phyloP scores from a whole-genome alignment of 1,284 basidiomycete genomes.

The Entoloma clypeatum region DNA sequence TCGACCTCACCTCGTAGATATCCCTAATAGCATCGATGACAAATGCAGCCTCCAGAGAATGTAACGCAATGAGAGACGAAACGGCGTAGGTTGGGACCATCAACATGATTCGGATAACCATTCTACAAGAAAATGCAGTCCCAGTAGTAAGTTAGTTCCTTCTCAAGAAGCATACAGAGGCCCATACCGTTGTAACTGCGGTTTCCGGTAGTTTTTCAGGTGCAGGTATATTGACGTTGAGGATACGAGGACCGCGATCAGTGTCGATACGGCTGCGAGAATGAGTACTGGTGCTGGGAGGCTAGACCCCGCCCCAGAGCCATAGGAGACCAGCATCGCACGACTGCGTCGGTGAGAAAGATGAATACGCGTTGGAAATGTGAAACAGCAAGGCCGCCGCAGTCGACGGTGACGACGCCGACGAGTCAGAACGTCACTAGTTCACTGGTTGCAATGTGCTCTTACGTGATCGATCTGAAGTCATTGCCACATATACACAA shows the following conservation, averaged over 20 bases:
- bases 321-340: slow-evolving; percentile 17
- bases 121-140: slow-evolving; percentile 42
- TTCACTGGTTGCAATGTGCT: too few relatives aligned
- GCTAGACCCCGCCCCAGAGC: slow-evolving; percentile 45
- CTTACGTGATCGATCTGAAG: too few relatives aligned
- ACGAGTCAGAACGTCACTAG: too few relatives aligned
- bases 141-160: background rate
- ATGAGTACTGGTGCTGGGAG: slow-evolving; percentile 55
- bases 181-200: slow-evolving; percentile 70
- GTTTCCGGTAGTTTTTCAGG: slow-evolving; percentile 87
- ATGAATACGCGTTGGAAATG: too few relatives aligned
- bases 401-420: too few relatives aligned
- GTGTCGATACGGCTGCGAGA: slow-evolving; percentile 58
- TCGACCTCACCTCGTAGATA: slow-evolving; percentile 92
- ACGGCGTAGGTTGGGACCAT: slow-evolving; percentile 96
- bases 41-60: slow-evolving; percentile 93
- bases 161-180: background rate
- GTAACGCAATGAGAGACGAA: slow-evolving; percentile 89
- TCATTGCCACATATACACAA: too few relatives aligned
- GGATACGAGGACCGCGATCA: slow-evolving; percentile 76
- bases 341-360: too few relatives aligned
- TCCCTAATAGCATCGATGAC: slow-evolving; percentile 95
- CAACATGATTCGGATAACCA: slow-evolving; percentile 94
- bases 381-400: too few relatives aligned
- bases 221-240: slow-evolving; percentile 84